These are phyloP conservation scores for Hymenoscyphus scutula DNA, from an alignment of 2,329 filamentous ascomycete species.

Conservation along the genomic window DNA sequence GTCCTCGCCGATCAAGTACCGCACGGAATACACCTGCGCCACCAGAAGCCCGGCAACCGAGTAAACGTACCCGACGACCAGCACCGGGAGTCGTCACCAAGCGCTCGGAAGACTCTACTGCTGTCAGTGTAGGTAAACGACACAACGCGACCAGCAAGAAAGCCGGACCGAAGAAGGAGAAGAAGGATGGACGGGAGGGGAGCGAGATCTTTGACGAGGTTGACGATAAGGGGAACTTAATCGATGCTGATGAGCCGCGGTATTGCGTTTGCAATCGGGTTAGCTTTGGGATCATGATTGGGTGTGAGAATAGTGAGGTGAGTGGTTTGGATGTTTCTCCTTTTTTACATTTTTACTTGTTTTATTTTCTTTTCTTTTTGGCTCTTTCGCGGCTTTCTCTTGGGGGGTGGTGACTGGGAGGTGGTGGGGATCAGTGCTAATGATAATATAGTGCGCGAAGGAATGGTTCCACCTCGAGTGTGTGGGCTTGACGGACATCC, in stretches of 20 bases:
- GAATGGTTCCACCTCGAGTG: slow-evolving; percentile 87
- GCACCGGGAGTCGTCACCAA: slow-evolving; percentile 67
- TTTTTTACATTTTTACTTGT: too few species aligned
- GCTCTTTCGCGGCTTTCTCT: not conserved
- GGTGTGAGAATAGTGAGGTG: slow-evolving; percentile 75
- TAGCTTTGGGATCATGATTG: slow-evolving; percentile 80
- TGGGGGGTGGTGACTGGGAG: too few species aligned
- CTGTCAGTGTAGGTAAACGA: slow-evolving; percentile 67
- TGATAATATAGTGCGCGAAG: slow-evolving; percentile 58
- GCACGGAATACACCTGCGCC: slow-evolving; percentile 42
- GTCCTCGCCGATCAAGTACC: slow-evolving; percentile 37
- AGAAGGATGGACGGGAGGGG: slow-evolving; percentile 41
- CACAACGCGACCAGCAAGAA: slow-evolving; percentile 69
- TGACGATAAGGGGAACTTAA: slow-evolving; percentile 65
- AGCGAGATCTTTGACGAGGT: slow-evolving; percentile 56
- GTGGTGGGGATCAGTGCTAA: not conserved
- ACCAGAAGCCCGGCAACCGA: slow-evolving; percentile 46
- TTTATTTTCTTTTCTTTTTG: too few species aligned
- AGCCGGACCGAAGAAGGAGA: slow-evolving; percentile 45
- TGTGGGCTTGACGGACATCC: slow-evolving; percentile 65
- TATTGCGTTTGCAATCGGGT: slow-evolving; percentile 80
- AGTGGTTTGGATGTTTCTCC: slow-evolving; percentile 39
- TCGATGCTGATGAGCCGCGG: slow-evolving; percentile 71
- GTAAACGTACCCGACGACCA: slow-evolving; percentile 64
- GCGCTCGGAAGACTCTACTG: slow-evolving; percentile 45